A percentile compares a stretch with the other conserved stretches of the same genome.
phyloP scores from a whole-genome alignment of 140 eudicot genomes.

The Senecio squalidus region DNA sequence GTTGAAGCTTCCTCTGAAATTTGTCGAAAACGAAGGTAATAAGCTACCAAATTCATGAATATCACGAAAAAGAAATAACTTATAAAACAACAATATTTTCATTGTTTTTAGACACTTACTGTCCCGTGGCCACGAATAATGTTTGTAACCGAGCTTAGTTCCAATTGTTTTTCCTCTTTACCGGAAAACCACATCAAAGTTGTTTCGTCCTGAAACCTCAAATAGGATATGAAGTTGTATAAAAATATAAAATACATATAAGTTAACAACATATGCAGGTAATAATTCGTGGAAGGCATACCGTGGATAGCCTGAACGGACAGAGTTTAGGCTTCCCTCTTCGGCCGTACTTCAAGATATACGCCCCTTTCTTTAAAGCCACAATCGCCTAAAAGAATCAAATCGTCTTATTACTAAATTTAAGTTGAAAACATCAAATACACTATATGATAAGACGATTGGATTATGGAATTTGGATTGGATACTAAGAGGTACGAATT shows the following conservation, averaged over 20 bases:
- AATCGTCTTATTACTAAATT: constrained; percentile 6
- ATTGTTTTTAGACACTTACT: constrained; percentile 26
- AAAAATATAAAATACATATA: not conserved
- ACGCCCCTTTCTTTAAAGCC: constrained; percentile 61
- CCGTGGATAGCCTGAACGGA: constrained; percentile 58
- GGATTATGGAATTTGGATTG: not conserved
- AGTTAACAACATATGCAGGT: not conserved
- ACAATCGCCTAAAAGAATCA: constrained; percentile 56
- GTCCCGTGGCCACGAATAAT: constrained; percentile 46
- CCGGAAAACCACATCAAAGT: constrained; percentile 60
- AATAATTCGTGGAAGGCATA: constrained; percentile 22
- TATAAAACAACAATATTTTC: not conserved
- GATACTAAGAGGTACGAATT: not conserved
- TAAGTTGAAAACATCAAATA: not conserved
- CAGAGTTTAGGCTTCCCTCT: constrained; percentile 67
- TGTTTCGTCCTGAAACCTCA: constrained; percentile 49
- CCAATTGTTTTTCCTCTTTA: constrained; percentile 50
- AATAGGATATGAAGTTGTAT: not conserved
- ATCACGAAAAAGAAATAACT: not conserved
- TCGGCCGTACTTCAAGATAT: constrained; percentile 54
- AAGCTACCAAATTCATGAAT: not conserved
- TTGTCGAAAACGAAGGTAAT: not conserved
- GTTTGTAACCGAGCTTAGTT: constrained; percentile 40
- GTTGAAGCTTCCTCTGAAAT: constrained; percentile 47
- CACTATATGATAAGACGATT: not conserved